Evolutionary conservation across 129 eudicot species (phyloP).

Genomic region (Sambucus nigra): DNA sequence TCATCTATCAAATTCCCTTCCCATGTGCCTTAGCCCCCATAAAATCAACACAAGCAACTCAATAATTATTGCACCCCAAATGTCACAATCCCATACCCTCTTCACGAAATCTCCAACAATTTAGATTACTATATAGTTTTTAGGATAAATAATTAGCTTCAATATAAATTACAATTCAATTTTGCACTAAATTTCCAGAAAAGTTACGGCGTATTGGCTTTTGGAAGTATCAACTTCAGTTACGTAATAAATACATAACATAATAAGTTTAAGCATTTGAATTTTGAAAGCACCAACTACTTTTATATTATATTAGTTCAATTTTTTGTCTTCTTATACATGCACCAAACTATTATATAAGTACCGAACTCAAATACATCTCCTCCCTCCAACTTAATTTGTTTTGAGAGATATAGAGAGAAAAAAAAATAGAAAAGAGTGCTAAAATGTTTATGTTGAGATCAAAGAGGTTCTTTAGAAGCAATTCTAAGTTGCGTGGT

Average conservation of each 20-base stretch:
- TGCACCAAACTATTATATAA: constrained; percentile 33
- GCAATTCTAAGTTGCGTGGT: constrained; percentile 50
- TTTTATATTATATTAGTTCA: neutral
- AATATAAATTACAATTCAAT: too few species aligned
- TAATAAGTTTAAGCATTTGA: too few species aligned
- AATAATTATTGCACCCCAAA: neutral
- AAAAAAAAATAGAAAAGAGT: constrained; percentile 6
- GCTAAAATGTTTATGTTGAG: constrained; percentile 51
- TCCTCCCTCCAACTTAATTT: neutral
- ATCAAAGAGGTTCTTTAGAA: constrained; percentile 53
- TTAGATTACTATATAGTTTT: neutral
- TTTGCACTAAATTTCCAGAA: too few species aligned
- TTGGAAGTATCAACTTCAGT: neutral
- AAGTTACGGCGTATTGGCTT: too few species aligned
- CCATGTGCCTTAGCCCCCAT: constrained; percentile 39
- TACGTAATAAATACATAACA: neutral
- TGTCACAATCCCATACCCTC: constrained; percentile 6
- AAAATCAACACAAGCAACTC: constrained; percentile 10
- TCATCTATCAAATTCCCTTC: too few species aligned
- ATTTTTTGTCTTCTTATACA: constrained; percentile 13
- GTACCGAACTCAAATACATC: constrained; percentile 14
- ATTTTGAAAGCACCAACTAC: too few species aligned
- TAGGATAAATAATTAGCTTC: too few species aligned
- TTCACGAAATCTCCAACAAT: neutral
- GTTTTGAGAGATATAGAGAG: constrained; percentile 8